These are phyloP conservation scores for Platanthera zijinensis DNA, from an alignment of 106 monocot genomes.

Conservation along the genomic window DNA sequence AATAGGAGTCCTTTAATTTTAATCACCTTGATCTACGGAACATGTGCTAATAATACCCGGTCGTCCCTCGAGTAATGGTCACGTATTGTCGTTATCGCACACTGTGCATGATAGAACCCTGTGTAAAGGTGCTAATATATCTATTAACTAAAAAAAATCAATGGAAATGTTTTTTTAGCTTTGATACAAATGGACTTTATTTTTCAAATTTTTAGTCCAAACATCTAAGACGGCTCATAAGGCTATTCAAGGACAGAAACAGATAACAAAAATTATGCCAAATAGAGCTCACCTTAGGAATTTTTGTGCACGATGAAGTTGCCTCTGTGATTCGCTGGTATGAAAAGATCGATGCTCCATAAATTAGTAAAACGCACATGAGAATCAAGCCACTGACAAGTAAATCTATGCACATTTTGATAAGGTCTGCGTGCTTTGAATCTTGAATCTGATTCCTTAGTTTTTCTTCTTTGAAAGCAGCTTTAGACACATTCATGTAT, in stretches of 20 bases:
- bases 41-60: too few relatives aligned
- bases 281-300: slow-evolving; percentile 30
- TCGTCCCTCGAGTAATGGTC: too few relatives aligned
- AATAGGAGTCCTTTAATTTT: too few relatives aligned
- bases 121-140: too few relatives aligned
- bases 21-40: too few relatives aligned
- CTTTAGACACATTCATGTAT: slow-evolving; percentile 62
- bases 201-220: background rate
- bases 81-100: too few relatives aligned
- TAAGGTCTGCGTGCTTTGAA: slow-evolving; percentile 50
- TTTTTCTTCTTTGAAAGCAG: slow-evolving; percentile 78
- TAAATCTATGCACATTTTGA: slow-evolving; percentile 60
- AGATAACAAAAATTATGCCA: background rate
- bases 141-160: too few relatives aligned
- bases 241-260: background rate
- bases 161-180: too few relatives aligned
- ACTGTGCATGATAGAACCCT: too few relatives aligned
- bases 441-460: slow-evolving; percentile 74
- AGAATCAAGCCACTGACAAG: slow-evolving; percentile 72
- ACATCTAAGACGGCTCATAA: background rate
- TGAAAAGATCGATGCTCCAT: slow-evolving; percentile 60
- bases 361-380: slow-evolving; percentile 64
- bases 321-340: slow-evolving; percentile 66
- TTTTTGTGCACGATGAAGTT: slow-evolving; percentile 47
- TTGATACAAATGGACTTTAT: too few relatives aligned